These are phyloP conservation scores for Solanum etuberosum DNA, from an alignment of 257 asterid genomes.

Conservation along the genomic window DNA sequence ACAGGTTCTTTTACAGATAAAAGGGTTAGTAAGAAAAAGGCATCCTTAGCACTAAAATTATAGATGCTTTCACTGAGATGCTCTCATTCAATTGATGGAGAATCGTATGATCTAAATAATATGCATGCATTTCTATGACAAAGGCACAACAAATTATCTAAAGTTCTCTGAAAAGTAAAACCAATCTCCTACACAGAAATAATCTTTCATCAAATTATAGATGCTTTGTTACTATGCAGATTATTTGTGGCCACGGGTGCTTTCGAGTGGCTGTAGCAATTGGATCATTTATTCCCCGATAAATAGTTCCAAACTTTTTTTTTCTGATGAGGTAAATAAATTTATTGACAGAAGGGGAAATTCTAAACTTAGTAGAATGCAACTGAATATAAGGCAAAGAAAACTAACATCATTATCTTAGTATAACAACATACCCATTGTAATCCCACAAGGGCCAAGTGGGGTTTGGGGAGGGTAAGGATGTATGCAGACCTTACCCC, in stretches of 20 bases:
- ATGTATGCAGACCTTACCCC: background rate
- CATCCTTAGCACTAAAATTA: background rate
- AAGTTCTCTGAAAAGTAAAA: background rate
- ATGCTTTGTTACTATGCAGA: background rate
- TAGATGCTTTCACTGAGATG: background rate
- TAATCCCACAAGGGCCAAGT: background rate
- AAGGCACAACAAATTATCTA: background rate
- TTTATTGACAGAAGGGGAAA: background rate
- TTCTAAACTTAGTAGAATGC: background rate
- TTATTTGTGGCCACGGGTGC: background rate
- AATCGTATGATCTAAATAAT: background rate
- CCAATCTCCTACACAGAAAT: background rate
- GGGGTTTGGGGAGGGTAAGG: background rate
- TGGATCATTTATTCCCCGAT: background rate
- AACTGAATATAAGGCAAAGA: background rate
- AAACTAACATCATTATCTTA: background rate
- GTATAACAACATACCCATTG: background rate
- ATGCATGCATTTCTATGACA: background rate
- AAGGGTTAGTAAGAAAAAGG: background rate
- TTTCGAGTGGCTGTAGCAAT: constrained; percentile 4
- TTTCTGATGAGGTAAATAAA: background rate
- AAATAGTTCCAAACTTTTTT: background rate
- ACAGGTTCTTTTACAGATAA: background rate
- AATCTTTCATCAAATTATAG: background rate
- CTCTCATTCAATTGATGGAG: background rate